These are phyloP conservation scores for Eleusine indica DNA, from an alignment of 176 grass and related monocot genomes.

Conservation along the genomic window DNA sequence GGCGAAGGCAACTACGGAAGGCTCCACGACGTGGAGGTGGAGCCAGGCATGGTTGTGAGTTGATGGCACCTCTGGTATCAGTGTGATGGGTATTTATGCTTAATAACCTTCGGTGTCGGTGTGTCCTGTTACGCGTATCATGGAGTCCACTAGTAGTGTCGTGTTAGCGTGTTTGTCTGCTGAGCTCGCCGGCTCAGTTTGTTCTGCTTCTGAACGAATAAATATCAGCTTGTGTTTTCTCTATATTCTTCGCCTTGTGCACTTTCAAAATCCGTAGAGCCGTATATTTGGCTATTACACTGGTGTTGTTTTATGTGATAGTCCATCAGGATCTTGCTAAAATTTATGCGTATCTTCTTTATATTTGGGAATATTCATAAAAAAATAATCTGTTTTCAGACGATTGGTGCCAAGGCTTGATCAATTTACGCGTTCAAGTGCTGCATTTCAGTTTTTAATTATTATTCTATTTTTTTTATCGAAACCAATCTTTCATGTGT, in stretches of 20 bases:
- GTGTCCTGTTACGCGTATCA: neutral
- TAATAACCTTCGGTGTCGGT: neutral
- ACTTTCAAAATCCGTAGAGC: neutral
- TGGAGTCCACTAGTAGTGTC: neutral
- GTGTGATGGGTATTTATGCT: neutral
- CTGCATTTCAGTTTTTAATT: too few species aligned
- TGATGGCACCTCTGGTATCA: neutral
- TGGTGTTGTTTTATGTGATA: too few species aligned
- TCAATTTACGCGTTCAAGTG: too few species aligned
- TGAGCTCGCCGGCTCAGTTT: neutral
- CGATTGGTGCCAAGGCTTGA: too few species aligned
- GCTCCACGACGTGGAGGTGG: neutral
- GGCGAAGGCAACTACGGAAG: neutral
- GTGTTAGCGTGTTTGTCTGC: neutral
- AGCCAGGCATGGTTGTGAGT: neutral
- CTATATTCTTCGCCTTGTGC: neutral
- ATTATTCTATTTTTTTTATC: too few species aligned
- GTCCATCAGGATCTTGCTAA: too few species aligned
- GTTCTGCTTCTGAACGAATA: constrained; percentile 6
- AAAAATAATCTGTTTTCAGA: too few species aligned
- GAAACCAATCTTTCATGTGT: too few species aligned
- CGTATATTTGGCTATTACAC: too few species aligned
- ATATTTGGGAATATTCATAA: too few species aligned
- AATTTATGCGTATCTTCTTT: too few species aligned
- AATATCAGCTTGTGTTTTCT: neutral